A percentile compares a stretch with the other conserved stretches of the same genome.
Conservation (phyloP, 495 filamentous ascomycete species). For the Penicillium dipodomyicola region DNA sequence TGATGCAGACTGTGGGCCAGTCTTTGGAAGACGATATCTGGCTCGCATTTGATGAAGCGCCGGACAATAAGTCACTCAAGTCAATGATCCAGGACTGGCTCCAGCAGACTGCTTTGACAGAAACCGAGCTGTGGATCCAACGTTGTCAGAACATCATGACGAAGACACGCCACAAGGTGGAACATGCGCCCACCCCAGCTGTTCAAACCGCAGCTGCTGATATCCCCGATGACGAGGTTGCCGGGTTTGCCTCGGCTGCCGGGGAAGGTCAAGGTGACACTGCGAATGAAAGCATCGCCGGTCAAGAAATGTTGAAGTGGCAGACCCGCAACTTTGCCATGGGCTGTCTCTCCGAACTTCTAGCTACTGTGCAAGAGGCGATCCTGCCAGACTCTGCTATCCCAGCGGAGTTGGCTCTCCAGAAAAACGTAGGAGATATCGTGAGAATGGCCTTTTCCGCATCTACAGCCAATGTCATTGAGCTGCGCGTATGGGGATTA, state of each 20-base stretch:
- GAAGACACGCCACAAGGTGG: conserved; percentile 67
- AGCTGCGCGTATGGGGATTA: conserved; percentile 82
- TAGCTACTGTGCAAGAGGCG: conserved; percentile 71
- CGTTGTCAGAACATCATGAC: conserved; percentile 86
- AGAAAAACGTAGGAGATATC: conserved; percentile 86
- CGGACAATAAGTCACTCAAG: conserved; percentile 69
- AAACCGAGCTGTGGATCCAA: conserved; percentile 79
- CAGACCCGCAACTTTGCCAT: conserved; percentile 95
- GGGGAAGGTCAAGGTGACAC: conserved; percentile 62
- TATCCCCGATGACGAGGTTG: conserved; percentile 92
- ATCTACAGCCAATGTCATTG: conserved; percentile 87
- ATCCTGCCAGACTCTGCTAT: conserved; percentile 66
- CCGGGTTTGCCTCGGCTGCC: conserved; percentile 80
- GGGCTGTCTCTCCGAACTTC: conserved; percentile 82
- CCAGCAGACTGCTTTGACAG: conserved; percentile 74
- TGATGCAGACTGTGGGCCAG: conserved; percentile 67
- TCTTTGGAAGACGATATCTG: conserved; percentile 89
- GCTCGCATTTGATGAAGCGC: conserved; percentile 75
- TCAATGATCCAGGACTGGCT: conserved; percentile 90
- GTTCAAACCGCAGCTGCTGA: conserved; percentile 62
- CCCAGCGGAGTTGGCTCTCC: conserved; percentile 68
- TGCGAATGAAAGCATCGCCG: conserved; percentile 54
- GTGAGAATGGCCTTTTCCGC: conserved; percentile 96
- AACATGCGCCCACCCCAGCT: conserved; percentile 44
- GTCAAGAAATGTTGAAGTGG: conserved; percentile 90